Conservation (phyloP, 2,329 filamentous ascomycete genomes). For the Golovinomyces cichoracearum region DNA sequence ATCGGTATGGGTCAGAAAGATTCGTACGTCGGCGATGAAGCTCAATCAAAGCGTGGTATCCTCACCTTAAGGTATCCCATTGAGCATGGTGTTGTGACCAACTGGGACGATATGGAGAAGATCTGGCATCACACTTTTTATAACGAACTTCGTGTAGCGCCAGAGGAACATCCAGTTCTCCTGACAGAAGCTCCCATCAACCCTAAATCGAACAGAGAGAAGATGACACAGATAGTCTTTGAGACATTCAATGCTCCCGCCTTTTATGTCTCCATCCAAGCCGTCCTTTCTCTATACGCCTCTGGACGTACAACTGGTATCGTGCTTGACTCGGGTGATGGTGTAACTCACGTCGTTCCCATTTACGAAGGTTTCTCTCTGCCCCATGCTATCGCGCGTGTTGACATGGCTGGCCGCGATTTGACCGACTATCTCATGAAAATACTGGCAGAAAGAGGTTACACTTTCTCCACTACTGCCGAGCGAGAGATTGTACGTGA, state of each 20-base stretch:
- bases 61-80: conserved; percentile 98
- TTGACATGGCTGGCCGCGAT: conserved; percentile 99
- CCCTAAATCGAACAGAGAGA: conserved; percentile 99
- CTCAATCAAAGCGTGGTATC: conserved; percentile 99
- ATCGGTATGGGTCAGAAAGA: conserved; percentile 99
- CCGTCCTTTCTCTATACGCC: conserved; percentile 94
- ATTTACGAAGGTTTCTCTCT: conserved; percentile 99
- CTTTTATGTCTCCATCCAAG: conserved; percentile 99
- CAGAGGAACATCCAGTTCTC: conserved; percentile 98
- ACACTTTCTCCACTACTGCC: conserved; percentile 98
- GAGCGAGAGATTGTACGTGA: conserved; percentile 99
- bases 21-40: conserved; percentile 99
- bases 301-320: conserved; percentile 99
- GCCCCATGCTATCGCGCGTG: conserved; percentile 98
- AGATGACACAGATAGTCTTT: conserved; percentile 99
- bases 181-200: conserved; percentile 99
- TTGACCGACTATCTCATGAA: conserved; percentile 99
- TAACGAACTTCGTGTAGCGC: conserved; percentile 99
- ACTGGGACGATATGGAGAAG: conserved; percentile 99
- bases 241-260: conserved; percentile 99
- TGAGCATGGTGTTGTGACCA: conserved; percentile 99
- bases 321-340: conserved; percentile 97
- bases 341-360: conserved; percentile 99
- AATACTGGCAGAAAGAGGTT: conserved; percentile 97
- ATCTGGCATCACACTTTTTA: conserved; percentile 99